Conservation (phyloP, 768 basidiomycete genomes). For the Lactarius trivialis region DNA sequence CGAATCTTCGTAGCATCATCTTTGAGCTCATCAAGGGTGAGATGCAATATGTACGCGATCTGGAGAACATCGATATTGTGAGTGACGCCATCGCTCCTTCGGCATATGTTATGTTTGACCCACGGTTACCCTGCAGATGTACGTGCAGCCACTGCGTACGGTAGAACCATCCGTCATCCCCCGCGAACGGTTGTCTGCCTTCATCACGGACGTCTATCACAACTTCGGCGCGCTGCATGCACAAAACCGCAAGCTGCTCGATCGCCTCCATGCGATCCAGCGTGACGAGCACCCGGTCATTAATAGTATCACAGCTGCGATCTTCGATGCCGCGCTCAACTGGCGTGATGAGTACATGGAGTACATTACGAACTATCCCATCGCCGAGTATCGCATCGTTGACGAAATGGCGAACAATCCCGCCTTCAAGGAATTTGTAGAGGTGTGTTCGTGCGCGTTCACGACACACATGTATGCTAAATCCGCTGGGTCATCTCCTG, state of each 20-base stretch:
- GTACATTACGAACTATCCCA: constrained; percentile 90
- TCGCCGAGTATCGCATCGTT: constrained; percentile 81
- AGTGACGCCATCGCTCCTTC: constrained; percentile 21
- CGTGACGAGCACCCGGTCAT: constrained; percentile 81
- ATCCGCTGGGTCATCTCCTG: background rate
- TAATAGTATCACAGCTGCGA: constrained; percentile 70
- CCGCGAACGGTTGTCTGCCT: constrained; percentile 59
- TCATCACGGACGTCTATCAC: constrained; percentile 85
- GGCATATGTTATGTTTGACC: background rate
- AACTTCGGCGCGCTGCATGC: constrained; percentile 72
- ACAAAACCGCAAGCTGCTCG: constrained; percentile 71
- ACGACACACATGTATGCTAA: background rate
- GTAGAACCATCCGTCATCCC: constrained; percentile 76
- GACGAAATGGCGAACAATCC: constrained; percentile 81
- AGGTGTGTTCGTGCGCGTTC: constrained; percentile 41
- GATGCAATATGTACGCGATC: constrained; percentile 90
- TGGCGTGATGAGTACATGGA: constrained; percentile 92
- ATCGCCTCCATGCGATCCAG: constrained; percentile 80
- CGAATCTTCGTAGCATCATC: constrained; percentile 54
- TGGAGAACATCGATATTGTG: constrained; percentile 79
- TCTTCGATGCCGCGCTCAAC: constrained; percentile 85
- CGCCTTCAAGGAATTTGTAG: constrained; percentile 75
- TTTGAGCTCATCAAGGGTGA: constrained; percentile 95
- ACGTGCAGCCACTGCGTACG: constrained; percentile 64
- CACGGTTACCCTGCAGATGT: constrained; percentile 49